Evolutionary conservation across 2,329 filamentous ascomycete species (phyloP).

Genomic region (Xylaria arbuscula): DNA sequence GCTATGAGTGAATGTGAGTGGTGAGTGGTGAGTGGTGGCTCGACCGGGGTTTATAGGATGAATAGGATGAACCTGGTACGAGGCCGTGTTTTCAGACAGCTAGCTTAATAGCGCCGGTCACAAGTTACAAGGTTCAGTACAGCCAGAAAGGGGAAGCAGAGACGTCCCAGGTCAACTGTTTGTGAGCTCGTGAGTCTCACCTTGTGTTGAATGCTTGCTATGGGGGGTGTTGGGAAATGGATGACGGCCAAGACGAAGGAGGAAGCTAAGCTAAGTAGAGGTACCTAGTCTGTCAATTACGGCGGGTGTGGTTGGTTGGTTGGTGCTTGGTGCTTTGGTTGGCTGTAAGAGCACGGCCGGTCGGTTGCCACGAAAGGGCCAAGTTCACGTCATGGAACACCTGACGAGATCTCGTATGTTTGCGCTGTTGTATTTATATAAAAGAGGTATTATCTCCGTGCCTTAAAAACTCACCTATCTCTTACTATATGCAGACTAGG

Average conservation of each 20-base stretch:
- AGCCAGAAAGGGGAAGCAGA: background rate
- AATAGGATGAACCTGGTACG: conserved; percentile 11
- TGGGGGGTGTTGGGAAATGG: background rate
- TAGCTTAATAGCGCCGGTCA: too few relatives aligned
- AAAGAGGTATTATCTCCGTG: too few relatives aligned
- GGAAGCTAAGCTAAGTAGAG: background rate
- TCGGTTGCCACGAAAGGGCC: conserved; percentile 32
- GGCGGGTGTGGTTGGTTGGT: too few relatives aligned
- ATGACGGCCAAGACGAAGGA: background rate
- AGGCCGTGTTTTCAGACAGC: background rate
- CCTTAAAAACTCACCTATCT: background rate
- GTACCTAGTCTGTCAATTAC: background rate
- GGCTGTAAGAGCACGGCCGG: background rate
- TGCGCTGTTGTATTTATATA: background rate
- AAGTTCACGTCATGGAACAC: conserved; percentile 25
- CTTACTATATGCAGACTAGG: background rate
- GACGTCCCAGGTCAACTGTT: background rate
- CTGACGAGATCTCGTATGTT: background rate
- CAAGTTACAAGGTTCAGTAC: too few relatives aligned
- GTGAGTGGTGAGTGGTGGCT: too few relatives aligned
- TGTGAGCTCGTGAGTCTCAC: background rate
- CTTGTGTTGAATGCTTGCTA: background rate
- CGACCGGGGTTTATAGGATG: too few relatives aligned
- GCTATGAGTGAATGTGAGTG: conserved; percentile 7
- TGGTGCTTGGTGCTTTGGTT: too few relatives aligned